A percentile compares a stretch with the other conserved stretches of the same genome.
phyloP scores from a whole-genome alignment of 2,329 filamentous ascomycete species.

The Neonectria coccinea region DNA sequence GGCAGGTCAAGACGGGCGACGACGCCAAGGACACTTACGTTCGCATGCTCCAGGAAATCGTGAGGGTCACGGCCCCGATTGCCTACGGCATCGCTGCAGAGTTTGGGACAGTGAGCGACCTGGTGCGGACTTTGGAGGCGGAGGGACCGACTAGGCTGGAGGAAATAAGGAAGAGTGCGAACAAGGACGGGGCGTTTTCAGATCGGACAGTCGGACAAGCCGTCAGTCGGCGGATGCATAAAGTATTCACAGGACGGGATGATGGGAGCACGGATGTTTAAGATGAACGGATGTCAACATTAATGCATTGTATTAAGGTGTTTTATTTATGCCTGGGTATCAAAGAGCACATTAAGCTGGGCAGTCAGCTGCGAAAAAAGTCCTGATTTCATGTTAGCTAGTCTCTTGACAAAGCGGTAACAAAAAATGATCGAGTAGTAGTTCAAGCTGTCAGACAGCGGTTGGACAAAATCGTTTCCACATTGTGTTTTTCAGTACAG shows the following conservation, averaged over 20 bases:
- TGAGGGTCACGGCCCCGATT: constrained; percentile 76
- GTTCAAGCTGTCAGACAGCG: constrained; percentile 76
- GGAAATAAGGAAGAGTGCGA: constrained; percentile 67
- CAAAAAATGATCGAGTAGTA: constrained; percentile 1
- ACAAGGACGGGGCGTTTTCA: constrained; percentile 67
- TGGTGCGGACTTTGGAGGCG: constrained; percentile 69
- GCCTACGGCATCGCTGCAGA: constrained; percentile 75
- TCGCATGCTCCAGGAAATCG: constrained; percentile 81
- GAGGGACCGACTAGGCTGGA: constrained; percentile 73
- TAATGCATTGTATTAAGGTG: constrained; percentile 23
- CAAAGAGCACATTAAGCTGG: neutral
- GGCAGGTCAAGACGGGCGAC: constrained; percentile 79
- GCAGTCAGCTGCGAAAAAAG: neutral
- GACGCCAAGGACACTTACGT: constrained; percentile 74
- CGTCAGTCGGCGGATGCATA: constrained; percentile 69
- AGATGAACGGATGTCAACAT: neutral
- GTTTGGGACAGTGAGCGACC: constrained; percentile 67
- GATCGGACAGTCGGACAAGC: constrained; percentile 68
- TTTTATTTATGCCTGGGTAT: constrained; percentile 17
- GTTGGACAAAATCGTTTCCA: constrained; percentile 82
- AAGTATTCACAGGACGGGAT: constrained; percentile 70
- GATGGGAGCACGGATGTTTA: constrained; percentile 67
- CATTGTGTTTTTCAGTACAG: constrained; percentile 79
- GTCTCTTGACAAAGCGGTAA: constrained; percentile 41
- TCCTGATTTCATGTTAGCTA: constrained; percentile 40